Conservation (phyloP, 129 eudicot species). For the Pulicaria dysenterica region DNA sequence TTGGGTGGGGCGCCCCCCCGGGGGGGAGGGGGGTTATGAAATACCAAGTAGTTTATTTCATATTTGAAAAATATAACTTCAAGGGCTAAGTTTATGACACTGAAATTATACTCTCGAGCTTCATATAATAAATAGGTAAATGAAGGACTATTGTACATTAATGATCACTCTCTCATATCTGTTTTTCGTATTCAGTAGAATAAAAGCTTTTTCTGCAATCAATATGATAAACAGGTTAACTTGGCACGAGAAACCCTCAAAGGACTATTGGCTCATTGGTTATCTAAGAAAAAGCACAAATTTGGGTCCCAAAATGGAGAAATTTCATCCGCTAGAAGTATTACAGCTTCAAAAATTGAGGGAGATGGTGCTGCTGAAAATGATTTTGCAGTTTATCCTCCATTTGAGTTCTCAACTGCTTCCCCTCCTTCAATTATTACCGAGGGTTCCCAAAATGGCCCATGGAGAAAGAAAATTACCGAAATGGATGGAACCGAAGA, state of each 20-base stretch:
- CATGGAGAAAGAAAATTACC: conserved; percentile 90
- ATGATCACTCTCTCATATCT: too few species aligned
- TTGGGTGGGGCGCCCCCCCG: neutral
- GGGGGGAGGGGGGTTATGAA: neutral
- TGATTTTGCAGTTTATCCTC: conserved; percentile 81
- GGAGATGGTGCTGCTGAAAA: conserved; percentile 74
- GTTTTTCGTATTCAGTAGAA: neutral
- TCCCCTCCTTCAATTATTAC: conserved; percentile 93
- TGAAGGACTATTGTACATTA: neutral
- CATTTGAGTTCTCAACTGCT: conserved; percentile 81
- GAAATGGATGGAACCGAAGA: conserved; percentile 92
- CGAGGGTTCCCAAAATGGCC: conserved; percentile 96
- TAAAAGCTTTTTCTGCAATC: conserved; percentile 8
- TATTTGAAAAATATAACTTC: neutral
- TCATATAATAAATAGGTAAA: neutral
- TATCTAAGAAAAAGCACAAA: conserved; percentile 73
- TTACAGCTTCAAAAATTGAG: conserved; percentile 69
- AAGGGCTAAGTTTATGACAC: neutral
- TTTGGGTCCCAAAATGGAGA: conserved; percentile 83
- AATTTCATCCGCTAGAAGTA: conserved; percentile 54
- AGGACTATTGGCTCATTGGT: conserved; percentile 90
- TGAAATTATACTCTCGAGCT: neutral
- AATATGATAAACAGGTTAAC: conserved; percentile 59
- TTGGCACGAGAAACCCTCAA: conserved; percentile 97
- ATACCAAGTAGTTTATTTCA: neutral